phyloP scores from a whole-genome alignment of 2,329 filamentous ascomycete species.

The Arthrocladium fulminans region DNA sequence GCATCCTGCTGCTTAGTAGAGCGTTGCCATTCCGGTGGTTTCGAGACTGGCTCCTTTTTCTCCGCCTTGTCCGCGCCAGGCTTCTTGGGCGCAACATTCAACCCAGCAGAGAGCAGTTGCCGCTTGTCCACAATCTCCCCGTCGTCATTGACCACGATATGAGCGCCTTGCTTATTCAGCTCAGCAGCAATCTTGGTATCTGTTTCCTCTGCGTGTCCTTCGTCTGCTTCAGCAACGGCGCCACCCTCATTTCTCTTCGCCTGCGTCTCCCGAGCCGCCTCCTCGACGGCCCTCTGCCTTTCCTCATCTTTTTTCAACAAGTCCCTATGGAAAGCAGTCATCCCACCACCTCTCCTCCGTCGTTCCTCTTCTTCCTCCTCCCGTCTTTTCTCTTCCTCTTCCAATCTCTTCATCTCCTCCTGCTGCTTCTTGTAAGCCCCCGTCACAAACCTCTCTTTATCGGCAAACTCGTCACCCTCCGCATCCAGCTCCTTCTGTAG shows the following conservation, averaged over 20 bases:
- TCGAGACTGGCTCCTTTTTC: conserved; percentile 6
- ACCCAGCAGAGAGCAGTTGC: conserved; percentile 51
- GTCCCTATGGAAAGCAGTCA: conserved; percentile 51
- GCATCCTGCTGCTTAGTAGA: conserved; percentile 29
- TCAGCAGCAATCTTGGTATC: conserved; percentile 50
- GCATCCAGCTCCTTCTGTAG: conserved; percentile 53
- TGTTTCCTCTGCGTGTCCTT: conserved; percentile 31
- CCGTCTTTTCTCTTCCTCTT: conserved; percentile 49
- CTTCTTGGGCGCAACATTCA: conserved; percentile 53
- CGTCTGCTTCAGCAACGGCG: conserved; percentile 13
- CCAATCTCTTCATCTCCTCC: conserved; percentile 48
- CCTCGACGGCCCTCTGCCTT: conserved; percentile 48
- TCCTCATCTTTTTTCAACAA: conserved; percentile 51
- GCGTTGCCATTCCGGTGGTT: conserved; percentile 16
- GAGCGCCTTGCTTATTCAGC: conserved; percentile 42
- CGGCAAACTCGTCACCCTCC: conserved; percentile 57
- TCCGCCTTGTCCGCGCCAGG: conserved; percentile 8
- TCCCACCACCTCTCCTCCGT: conserved; percentile 39
- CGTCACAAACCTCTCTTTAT: conserved; percentile 61
- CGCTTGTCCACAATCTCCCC: conserved; percentile 57
- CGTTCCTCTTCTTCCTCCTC: conserved; percentile 47
- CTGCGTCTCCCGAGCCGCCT: conserved; percentile 42
- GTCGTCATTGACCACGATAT: conserved; percentile 53
- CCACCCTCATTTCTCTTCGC: conserved; percentile 28
- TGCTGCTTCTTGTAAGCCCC: conserved; percentile 57